Base-by-base conservation (phyloP, 306 rosid species). In the Vigna hirtella region DNA sequence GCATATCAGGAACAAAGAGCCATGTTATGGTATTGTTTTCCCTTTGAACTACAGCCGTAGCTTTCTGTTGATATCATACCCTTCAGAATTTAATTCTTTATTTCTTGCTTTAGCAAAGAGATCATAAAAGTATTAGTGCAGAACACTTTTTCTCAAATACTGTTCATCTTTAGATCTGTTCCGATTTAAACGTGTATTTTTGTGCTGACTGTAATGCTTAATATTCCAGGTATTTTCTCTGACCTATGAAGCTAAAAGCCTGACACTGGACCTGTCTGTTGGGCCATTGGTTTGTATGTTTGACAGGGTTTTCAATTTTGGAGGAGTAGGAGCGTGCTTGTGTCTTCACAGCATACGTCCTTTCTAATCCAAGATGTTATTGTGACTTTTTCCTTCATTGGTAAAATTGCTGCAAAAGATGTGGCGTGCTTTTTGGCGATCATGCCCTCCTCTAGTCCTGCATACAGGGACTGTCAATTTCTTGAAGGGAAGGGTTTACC, bases 151-250 rank as follows among this genome's bases (percentile, higher is more conserved):
- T 70, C 64, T 17, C 70, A 18, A 71, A 61, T 53, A 51, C 59
- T 52, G 10, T 76, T 66, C 15, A 57, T 66, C 72, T 77, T 50
- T 76, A 66, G 64, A 72, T 71, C 76, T 78, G 66, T 70, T 77
- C 43, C 42, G 49, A 55, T 79, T 30, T 32, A 32, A 40, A 11
- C 36, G 6, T 20, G 70, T 62, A 77, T 73, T 78, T 73, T 81
- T 82, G 77, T 53, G 81, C 96, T 91, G 91, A 93, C 93, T 80
- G 76, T 81, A 71, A 74, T 92, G 87, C 94, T 91, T 74, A 66
- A 86, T 88, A 87, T 95, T 94, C 93, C 99, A 92, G 99, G 98
- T 95, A 95, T 91, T 93, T 90, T 92, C 93, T 95, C 88, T 95
- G 97, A 95, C 97, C 92, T 89, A 85, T 89, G 90, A 87, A 90